These are phyloP conservation scores for Raphidocelis subcapitata DNA, from an alignment of 139 green algal species.

Conservation along the genomic window DNA sequence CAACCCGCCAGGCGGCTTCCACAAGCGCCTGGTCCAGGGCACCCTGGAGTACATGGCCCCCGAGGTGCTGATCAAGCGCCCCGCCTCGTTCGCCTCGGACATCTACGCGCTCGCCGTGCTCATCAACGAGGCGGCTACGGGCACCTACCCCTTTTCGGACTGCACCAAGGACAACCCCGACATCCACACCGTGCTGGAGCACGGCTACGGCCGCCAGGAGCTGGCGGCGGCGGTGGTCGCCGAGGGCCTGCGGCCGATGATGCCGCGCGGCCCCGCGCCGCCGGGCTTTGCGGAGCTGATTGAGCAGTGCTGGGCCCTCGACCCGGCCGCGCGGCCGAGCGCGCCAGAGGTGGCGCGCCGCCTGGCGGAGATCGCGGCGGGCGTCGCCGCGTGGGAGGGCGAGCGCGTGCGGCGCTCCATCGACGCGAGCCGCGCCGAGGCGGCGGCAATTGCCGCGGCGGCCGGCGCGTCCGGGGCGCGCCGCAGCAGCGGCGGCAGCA, in stretches of 20 bases:
- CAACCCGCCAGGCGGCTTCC: constrained; percentile 59
- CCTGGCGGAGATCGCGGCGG: neutral
- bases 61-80: constrained; percentile 65
- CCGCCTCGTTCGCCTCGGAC: constrained; percentile 55
- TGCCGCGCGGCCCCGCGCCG: constrained; percentile 25
- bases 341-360: constrained; percentile 39
- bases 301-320: constrained; percentile 55
- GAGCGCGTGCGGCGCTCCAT: neutral
- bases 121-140: constrained; percentile 71
- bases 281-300: constrained; percentile 46
- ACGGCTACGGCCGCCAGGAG: constrained; percentile 87
- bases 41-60: constrained; percentile 93
- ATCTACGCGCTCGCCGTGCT: constrained; percentile 79
- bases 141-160: constrained; percentile 68
- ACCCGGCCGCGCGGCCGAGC: constrained; percentile 47
- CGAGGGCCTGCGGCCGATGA: constrained; percentile 78
- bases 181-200: constrained; percentile 87
- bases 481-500: constrained; percentile 8
- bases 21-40: constrained; percentile 67
- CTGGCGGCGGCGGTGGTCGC: constrained; percentile 76
- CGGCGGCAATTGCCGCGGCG: constrained; percentile 11
- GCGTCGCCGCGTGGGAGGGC: neutral
- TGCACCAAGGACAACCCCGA: constrained; percentile 85
- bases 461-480: neutral
- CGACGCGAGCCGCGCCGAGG: neutral